These are phyloP conservation scores for Pythium aristosporum DNA, from an alignment of 352 stramenopile species.

Conservation along the genomic window DNA sequence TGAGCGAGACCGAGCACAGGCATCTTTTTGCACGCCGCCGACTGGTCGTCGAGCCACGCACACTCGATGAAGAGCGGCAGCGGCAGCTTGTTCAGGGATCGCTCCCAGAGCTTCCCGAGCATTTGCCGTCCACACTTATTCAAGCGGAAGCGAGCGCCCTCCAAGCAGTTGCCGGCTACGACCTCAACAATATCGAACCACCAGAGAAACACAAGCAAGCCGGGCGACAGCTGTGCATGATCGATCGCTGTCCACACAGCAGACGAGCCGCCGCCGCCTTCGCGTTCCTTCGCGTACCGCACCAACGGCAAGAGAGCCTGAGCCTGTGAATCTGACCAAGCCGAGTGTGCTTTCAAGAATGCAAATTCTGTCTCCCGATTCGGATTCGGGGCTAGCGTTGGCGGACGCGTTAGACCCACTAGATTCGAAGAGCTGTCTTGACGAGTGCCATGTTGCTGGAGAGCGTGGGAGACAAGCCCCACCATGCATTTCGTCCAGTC, in stretches of 20 bases:
- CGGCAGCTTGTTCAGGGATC: slow-evolving; percentile 46
- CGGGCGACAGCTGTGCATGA: slow-evolving; percentile 25
- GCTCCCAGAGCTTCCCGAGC: slow-evolving; percentile 45
- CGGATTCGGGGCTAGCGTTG: neutral
- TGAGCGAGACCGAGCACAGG: slow-evolving; percentile 52
- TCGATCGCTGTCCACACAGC: slow-evolving; percentile 2
- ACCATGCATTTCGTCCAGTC: slow-evolving; percentile 1
- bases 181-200: slow-evolving; percentile 46
- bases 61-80: slow-evolving; percentile 65
- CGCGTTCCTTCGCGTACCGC: neutral
- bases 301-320: neutral
- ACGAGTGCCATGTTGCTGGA: neutral
- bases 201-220: slow-evolving; percentile 48
- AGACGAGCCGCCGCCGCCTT: neutral
- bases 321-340: slow-evolving; percentile 2
- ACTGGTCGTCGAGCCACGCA: slow-evolving; percentile 65
- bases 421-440: neutral
- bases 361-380: neutral
- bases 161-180: slow-evolving; percentile 23
- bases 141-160: slow-evolving; percentile 38
- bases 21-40: slow-evolving; percentile 29
- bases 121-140: slow-evolving; percentile 45
- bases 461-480: neutral
- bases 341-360: neutral
- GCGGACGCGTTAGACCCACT: neutral